Evolutionary conservation across 768 basidiomycete species (phyloP).

Genomic region (Hygrophorus pudorinus): DNA sequence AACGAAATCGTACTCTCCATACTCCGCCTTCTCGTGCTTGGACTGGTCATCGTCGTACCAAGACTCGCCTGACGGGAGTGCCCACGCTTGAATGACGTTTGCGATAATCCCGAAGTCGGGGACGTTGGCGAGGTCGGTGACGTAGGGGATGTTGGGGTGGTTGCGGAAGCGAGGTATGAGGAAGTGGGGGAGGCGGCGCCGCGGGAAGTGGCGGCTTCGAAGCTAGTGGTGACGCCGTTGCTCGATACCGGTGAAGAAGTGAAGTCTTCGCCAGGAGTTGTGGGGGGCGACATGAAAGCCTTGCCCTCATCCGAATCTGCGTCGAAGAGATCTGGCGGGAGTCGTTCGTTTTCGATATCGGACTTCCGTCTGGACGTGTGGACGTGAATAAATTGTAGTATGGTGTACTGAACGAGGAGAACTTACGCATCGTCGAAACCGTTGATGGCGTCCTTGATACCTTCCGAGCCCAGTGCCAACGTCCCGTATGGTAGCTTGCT

Average conservation of each 20-base stretch:
- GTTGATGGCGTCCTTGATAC: constrained; percentile 88
- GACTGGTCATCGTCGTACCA: constrained; percentile 93
- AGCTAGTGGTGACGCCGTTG: constrained; percentile 32
- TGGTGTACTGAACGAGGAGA: neutral
- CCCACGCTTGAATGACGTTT: constrained; percentile 53
- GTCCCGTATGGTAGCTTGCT: constrained; percentile 72
- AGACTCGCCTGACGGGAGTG: constrained; percentile 73
- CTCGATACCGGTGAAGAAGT: constrained; percentile 33
- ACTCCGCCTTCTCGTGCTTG: constrained; percentile 84
- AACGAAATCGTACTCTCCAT: constrained; percentile 93
- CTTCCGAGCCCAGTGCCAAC: constrained; percentile 82
- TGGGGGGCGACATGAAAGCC: constrained; percentile 49
- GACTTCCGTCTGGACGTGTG: constrained; percentile 65
- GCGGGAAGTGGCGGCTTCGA: neutral
- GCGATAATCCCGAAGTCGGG: constrained; percentile 29
- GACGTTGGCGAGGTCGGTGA: constrained; percentile 24
- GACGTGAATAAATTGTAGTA: neutral
- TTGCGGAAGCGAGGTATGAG: neutral
- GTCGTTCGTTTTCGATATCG: constrained; percentile 96
- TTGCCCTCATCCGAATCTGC: constrained; percentile 62
- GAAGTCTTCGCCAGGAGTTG: constrained; percentile 42
- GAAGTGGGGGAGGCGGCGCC: constrained; percentile 6
- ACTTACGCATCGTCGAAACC: constrained; percentile 95
- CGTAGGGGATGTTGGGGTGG: neutral
- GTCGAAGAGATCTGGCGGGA: constrained; percentile 94